A percentile compares a stretch with the other conserved stretches of the same genome.
Evolutionary conservation across 139 green algal genomes (phyloP).

Genomic region (Micromonas commoda): DNA sequence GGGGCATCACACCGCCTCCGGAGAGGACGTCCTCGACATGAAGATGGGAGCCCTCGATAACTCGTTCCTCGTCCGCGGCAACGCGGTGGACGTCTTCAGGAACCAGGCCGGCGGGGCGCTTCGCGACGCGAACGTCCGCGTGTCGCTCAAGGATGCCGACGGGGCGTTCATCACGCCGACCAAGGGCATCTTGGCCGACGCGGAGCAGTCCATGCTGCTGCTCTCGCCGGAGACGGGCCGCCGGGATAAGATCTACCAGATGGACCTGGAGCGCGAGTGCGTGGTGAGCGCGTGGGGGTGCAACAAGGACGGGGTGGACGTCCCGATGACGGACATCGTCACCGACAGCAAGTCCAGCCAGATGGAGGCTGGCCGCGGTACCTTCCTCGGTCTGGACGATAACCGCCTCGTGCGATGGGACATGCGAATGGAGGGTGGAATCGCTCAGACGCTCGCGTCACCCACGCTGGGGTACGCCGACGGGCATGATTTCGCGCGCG

Average conservation of each 20-base stretch:
- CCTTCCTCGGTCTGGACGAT: slow-evolving; percentile 81
- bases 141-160: slow-evolving; percentile 27
- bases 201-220: slow-evolving; percentile 83
- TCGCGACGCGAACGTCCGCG: slow-evolving; percentile 51
- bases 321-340: slow-evolving; percentile 63
- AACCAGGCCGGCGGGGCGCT: slow-evolving; percentile 54
- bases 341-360: slow-evolving; percentile 64
- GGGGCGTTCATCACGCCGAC: slow-evolving; percentile 26
- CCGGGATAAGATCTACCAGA: slow-evolving; percentile 27
- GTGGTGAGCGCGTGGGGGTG: slow-evolving; percentile 70
- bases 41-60: slow-evolving; percentile 57
- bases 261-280: slow-evolving; percentile 55
- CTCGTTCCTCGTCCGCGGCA: slow-evolving; percentile 67
- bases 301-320: slow-evolving; percentile 72
- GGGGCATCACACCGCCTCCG: not conserved
- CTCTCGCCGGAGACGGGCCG: slow-evolving; percentile 54
- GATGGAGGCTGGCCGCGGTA: slow-evolving; percentile 35
- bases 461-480: slow-evolving; percentile 43
- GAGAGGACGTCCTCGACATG: slow-evolving; percentile 30
- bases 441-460: too few species aligned
- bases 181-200: slow-evolving; percentile 59
- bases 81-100: slow-evolving; percentile 74
- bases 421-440: slow-evolving; percentile 67
- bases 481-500: slow-evolving; percentile 82
- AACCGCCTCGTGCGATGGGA: slow-evolving; percentile 85